These are phyloP conservation scores for Neopestalotiopsis sp. DNA, from an alignment of 2,329 filamentous ascomycete species.

Conservation along the genomic window DNA sequence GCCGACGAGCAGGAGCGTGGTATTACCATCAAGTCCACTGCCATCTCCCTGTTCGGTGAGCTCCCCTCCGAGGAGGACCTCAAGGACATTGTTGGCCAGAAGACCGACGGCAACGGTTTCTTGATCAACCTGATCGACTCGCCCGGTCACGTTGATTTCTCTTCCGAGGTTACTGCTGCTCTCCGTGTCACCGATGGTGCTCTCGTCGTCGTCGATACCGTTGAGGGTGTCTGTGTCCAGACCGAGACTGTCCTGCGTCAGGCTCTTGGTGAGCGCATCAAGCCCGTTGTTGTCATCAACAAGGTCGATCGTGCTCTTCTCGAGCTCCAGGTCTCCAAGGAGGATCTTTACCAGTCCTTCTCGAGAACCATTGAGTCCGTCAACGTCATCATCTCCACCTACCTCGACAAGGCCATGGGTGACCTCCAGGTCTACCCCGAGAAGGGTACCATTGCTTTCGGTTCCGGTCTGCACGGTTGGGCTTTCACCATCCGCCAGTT, in stretches of 20 bases:
- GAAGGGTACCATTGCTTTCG: constrained; percentile 97
- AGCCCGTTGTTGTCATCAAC: constrained; percentile 99
- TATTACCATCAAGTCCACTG: constrained; percentile 99
- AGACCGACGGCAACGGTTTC: constrained; percentile 93
- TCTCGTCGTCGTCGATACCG: constrained; percentile 98
- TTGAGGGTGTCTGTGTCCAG: constrained; percentile 99
- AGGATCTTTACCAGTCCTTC: constrained; percentile 99
- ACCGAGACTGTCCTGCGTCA: constrained; percentile 99
- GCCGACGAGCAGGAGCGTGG: constrained; percentile 98
- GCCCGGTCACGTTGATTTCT: constrained; percentile 99
- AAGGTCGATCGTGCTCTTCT: constrained; percentile 99
- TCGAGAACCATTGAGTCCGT: constrained; percentile 99
- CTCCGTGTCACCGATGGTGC: constrained; percentile 99
- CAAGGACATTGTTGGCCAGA: constrained; percentile 90
- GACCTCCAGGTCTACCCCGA: constrained; percentile 99
- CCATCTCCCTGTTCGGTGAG: constrained; percentile 95
- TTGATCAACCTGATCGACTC: constrained; percentile 99
- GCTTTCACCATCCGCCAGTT: constrained; percentile 99
- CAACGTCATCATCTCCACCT: constrained; percentile 99
- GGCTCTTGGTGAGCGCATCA: constrained; percentile 99
- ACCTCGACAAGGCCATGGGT: constrained; percentile 95
- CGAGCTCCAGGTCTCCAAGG: constrained; percentile 97
- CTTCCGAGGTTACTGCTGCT: constrained; percentile 97
- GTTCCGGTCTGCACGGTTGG: constrained; percentile 99
- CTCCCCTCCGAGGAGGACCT: constrained; percentile 83